Base-by-base conservation (phyloP, 2,329 filamentous ascomycete species). In the Epicoccum nigrum region DNA sequence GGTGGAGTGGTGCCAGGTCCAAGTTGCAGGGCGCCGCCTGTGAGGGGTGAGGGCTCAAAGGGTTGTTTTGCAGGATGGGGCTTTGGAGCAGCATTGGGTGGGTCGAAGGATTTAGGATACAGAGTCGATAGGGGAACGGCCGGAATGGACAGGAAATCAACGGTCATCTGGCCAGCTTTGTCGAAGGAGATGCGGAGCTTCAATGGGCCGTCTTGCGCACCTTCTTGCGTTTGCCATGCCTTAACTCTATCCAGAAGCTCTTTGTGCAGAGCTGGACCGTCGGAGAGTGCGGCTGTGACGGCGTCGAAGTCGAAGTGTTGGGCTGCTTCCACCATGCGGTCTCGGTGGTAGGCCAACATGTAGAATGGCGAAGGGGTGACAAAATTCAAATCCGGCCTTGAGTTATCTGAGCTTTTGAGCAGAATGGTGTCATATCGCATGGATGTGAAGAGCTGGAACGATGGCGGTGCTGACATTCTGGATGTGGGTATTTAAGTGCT, bases 301-400 rank as follows among this genome's bases (percentile, higher is more conserved):
- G 64, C 61, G 13, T 69, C 47, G 76, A 81, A 83, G 34, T 76
- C 67, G 60, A 83, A 80, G 58, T 80, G 74, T 55, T 75, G 66
- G 19, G 81, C 78, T 34, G 81, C 78, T 63, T 78, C 81, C n/a
- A 91, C 78, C 68, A 96, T 82, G 45, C 92, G 87, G 68, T 92
- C 88, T 37, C 85, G 83, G 70, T 96, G 92, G 60, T 87, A 86
- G 51, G 85, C 79, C 13, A 94, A 81, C 81, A 95, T 90, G 72
- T 95, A 95, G 61, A 90, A 86, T 0, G 86, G 83, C 7, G 85
- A 89, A 6, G 76, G 66, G 20, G 77, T 73, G 20, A 65, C 58
- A 60, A 76, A 78, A 63, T 85, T 86, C 75, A 70, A 65, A 44
- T 54, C 60, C 30, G 61, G 62, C 34, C 79, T 86, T 15, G 78